Conservation (phyloP, 2,329 filamentous ascomycete genomes). For the Stemphylium lycopersici region DNA sequence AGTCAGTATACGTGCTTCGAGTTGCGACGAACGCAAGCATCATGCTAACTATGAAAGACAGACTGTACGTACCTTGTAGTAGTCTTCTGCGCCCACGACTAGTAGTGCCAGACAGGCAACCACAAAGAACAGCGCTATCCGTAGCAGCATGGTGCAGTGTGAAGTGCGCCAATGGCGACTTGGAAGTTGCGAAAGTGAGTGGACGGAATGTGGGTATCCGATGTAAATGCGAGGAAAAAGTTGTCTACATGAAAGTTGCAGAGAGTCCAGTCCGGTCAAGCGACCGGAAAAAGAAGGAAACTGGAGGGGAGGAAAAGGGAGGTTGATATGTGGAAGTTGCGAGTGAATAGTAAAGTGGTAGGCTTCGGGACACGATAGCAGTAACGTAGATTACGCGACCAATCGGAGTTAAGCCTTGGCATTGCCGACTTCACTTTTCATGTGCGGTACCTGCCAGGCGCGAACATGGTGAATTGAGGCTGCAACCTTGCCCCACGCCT, state of each 20-base stretch:
- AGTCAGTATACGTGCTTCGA: slow-evolving; percentile 20
- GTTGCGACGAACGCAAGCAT: slow-evolving; percentile 1
- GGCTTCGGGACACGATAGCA: slow-evolving; percentile 39
- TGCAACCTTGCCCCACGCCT: slow-evolving; percentile 5
- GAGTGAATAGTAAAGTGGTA: slow-evolving; percentile 10
- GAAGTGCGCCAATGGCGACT: slow-evolving; percentile 25
- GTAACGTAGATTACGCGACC: slow-evolving; percentile 26
- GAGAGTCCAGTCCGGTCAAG: slow-evolving; percentile 1
- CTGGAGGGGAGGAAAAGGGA: neutral
- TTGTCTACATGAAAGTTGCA: slow-evolving; percentile 21
- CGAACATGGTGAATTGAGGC: slow-evolving; percentile 18
- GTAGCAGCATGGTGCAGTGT: slow-evolving; percentile 49
- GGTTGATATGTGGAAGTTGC: slow-evolving; percentile 16
- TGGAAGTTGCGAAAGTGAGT: slow-evolving; percentile 21
- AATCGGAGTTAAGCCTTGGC: slow-evolving; percentile 40
- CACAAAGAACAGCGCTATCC: slow-evolving; percentile 51
- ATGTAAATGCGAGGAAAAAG: slow-evolving; percentile 14
- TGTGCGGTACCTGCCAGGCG: slow-evolving; percentile 12
- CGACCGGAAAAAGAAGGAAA: slow-evolving; percentile 9
- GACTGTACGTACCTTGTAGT: slow-evolving; percentile 69
- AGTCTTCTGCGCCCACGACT: slow-evolving; percentile 66
- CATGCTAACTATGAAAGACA: neutral
- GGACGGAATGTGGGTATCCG: slow-evolving; percentile 25
- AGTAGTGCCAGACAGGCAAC: slow-evolving; percentile 53
- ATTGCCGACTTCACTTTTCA: slow-evolving; percentile 29